phyloP scores from a whole-genome alignment of 371 early-diverging fungal genomes.

The Syncephalastrum monosporum region DNA sequence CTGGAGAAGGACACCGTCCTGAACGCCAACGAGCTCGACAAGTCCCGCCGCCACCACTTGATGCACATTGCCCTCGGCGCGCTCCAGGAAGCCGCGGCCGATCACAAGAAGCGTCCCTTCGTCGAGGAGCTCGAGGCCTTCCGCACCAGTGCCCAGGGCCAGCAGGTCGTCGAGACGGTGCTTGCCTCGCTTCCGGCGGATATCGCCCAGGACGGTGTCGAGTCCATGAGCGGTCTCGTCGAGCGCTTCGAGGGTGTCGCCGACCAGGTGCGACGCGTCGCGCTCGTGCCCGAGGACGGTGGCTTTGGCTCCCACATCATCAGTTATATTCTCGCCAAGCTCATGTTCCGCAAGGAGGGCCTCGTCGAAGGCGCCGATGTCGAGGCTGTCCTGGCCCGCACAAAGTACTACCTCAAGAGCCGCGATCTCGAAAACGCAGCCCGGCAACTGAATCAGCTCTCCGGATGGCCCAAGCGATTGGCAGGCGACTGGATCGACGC shows the following conservation, averaged over 20 bases:
- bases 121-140: constrained; percentile 66
- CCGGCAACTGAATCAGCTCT: constrained; percentile 88
- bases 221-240: constrained; percentile 64
- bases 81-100: constrained; percentile 40
- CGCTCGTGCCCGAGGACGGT: constrained; percentile 85
- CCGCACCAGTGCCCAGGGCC: constrained; percentile 48
- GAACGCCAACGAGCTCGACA: constrained; percentile 54
- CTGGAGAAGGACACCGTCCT: constrained; percentile 62
- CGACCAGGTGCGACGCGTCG: constrained; percentile 67
- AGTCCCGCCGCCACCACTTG: constrained; percentile 49
- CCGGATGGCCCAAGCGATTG: constrained; percentile 87
- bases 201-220: constrained; percentile 61
- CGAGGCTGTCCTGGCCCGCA: constrained; percentile 79
- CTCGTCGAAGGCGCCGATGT: constrained; percentile 81
- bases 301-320: constrained; percentile 79
- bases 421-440: constrained; percentile 82
- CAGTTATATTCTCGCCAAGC: constrained; percentile 64
- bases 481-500: constrained; percentile 85
- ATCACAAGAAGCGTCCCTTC: constrained; percentile 52
- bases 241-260: constrained; percentile 71
- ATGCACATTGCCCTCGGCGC: constrained; percentile 49
- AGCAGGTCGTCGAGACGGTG: constrained; percentile 56
- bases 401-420: constrained; percentile 67
- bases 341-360: constrained; percentile 82
- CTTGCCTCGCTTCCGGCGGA: constrained; percentile 56